Base-by-base conservation (phyloP, 2,329 filamentous ascomycete species). In the Hirsutella thompsonii region DNA sequence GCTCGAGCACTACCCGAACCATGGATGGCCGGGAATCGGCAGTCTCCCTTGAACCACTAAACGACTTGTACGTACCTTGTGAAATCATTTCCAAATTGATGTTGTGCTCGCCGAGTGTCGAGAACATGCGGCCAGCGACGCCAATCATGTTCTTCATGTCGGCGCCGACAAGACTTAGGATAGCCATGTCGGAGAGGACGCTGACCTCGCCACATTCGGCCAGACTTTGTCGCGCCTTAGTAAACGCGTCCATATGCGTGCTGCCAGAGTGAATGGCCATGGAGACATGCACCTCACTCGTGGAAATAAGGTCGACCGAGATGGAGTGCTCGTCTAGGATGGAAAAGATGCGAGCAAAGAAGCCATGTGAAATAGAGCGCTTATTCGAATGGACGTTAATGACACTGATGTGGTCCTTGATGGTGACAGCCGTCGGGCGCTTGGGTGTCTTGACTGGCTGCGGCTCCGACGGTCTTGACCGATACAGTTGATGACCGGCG, bases 81-180 rank as follows among this genome's bases (percentile, higher is more conserved):
- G 87, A 94, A 51, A 98, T 98, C 92, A 98, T 98, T 66, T 98
- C 92, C 52, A 98, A 87, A 59, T 98, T 98, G 56, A 98, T 81
- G 52, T 85, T 84, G 59, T 94, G 83, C 57, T 95, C 85, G 35
- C 92, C 92, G 16, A 98, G 69, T 1, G 89, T 93, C 37, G 83
- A 86, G 62, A 98, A 96, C 84, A 98, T 96, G 52, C 76, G 80
- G 21, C 92, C 92, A 8, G 85, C 85, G 47, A 98, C 87, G 46
- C 92, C 92, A 43, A 85, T 72, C 88, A 96, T 95, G 62, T 94
- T 92, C 69, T 94, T 94, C 81, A 98, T 86, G 62, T 96, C 87
- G 45, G 86, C 85, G 38, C 92, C 92, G 1, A 98, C 90, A 40
- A 98, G 67, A 54, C 87, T 94, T 46, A 98, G 72, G 56, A 98